Conservation (phyloP, 1,284 basidiomycete genomes). For the Malassezia furfur region DNA sequence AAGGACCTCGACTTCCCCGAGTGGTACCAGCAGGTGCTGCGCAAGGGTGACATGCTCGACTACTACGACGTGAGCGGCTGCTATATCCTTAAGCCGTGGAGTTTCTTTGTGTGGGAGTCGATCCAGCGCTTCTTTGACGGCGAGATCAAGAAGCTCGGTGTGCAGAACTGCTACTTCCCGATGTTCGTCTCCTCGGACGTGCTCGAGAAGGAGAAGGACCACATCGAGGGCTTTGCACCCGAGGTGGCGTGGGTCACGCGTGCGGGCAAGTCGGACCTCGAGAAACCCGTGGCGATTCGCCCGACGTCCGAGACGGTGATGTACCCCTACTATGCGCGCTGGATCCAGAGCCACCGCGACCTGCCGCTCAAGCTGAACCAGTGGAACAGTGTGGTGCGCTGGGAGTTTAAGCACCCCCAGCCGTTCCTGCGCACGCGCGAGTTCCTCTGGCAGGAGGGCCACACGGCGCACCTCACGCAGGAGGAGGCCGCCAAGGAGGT, state of each 20-base stretch:
- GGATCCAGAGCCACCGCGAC: slow-evolving; percentile 96
- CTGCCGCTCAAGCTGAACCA: slow-evolving; percentile 94
- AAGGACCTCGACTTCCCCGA: slow-evolving; percentile 46
- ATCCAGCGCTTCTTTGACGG: slow-evolving; percentile 59
- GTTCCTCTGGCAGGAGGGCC: slow-evolving; percentile 99
- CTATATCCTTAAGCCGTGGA: slow-evolving; percentile 96
- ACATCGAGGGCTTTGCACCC: slow-evolving; percentile 98
- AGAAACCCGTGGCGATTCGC: slow-evolving; percentile 94
- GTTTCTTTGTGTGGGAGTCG: slow-evolving; percentile 89
- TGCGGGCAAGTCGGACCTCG: slow-evolving; percentile 84
- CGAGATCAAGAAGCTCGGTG: slow-evolving; percentile 83
- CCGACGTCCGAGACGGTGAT: slow-evolving; percentile 96
- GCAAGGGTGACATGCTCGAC: slow-evolving; percentile 98
- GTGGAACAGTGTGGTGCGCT: slow-evolving; percentile 98
- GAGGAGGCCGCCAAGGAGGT: slow-evolving; percentile 84
- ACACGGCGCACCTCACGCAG: slow-evolving; percentile 86
- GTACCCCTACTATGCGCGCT: slow-evolving; percentile 95
- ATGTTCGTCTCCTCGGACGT: slow-evolving; percentile 94
- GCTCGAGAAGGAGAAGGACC: slow-evolving; percentile 92
- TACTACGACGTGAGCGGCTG: slow-evolving; percentile 98
- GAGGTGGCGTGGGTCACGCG: slow-evolving; percentile 98
- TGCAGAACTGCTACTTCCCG: slow-evolving; percentile 97
- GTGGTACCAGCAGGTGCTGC: slow-evolving; percentile 63
- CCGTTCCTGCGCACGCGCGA: slow-evolving; percentile 98
- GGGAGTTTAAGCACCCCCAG: slow-evolving; percentile 99